Base-by-base conservation (phyloP, 2,329 filamentous ascomycete genomes). In the Trichoderma cornu-damae region DNA sequence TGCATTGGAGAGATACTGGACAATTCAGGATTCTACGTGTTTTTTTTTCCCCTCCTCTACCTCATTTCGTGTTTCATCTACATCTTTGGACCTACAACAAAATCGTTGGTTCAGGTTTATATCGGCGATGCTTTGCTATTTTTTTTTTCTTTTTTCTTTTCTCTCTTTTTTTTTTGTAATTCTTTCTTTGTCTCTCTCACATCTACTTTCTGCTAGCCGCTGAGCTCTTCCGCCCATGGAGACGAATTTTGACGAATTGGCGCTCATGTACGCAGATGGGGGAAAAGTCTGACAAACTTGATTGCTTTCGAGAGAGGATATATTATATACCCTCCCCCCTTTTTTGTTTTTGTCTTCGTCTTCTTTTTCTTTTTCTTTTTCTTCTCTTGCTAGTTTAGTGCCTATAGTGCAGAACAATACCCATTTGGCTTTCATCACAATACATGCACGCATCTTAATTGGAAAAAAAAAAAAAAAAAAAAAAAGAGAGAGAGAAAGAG, bases 391-490 rank as follows among this genome's bases (percentile, higher is more conserved):
- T 18, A 16, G 38, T 22, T 53, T 34, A 20, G 18, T 2, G 24
- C 28, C 16, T 16, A 34, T 43, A 53, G 50, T 26, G 24, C 26
- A 30, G 14, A n/a, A 44, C 22, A 53, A 53, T 53, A 53, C 50
- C 50, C 28, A 43, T 53, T 53, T 53, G 50, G 11, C 8, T 53
- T 18, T 44, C 1, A n/a, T 30, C 6, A n/a, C 24, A 34, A 5
- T 32, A n/a, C 24, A 9, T 30, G 42, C 18, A 28, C 6, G 18
- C n/a, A 9, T 11, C 8, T n/a, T n/a, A n/a, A n/a, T n/a, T n/a
- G n/a, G n/a, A n/a, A n/a, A n/a, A n/a, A n/a, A n/a, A n/a, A n/a
- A n/a, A n/a, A n/a, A n/a, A n/a, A n/a, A n/a, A n/a, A n/a, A n/a
- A n/a, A n/a, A n/a, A n/a, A n/a, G n/a, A n/a, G n/a, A n/a, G n/a